A percentile compares a stretch with the other conserved stretches of the same genome.
Evolutionary conservation across 305 asterid species (phyloP).

Genomic region (Coffea humblotiana): DNA sequence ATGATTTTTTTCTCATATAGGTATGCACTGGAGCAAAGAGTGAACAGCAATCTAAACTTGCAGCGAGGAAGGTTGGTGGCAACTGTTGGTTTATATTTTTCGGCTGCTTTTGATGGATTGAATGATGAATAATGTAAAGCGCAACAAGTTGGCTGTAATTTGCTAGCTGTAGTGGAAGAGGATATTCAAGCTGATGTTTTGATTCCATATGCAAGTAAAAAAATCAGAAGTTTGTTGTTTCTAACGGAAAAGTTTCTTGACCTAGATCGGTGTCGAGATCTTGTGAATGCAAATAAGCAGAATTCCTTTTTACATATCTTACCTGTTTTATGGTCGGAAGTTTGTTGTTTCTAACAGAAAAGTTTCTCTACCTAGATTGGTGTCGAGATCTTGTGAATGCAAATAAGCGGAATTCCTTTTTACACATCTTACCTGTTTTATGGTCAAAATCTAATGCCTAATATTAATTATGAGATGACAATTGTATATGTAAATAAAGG

Average conservation of each 20-base stretch:
- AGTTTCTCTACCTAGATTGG: neutral
- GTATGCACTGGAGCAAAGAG: conserved; percentile 47
- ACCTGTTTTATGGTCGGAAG: neutral
- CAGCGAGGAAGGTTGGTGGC: conserved; percentile 40
- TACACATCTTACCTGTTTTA: neutral
- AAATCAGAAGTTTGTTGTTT: neutral
- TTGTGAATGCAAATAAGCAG: neutral
- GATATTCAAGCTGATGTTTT: neutral
- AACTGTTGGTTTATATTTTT: neutral
- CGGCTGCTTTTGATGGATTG: neutral
- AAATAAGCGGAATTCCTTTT: neutral
- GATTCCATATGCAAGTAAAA: neutral
- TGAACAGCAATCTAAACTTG: conserved; percentile 37
- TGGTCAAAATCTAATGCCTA: neutral
- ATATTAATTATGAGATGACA: neutral
- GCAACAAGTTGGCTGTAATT: neutral
- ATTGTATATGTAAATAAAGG: neutral
- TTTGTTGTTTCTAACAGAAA: neutral
- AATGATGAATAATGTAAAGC: neutral
- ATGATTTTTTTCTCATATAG: conserved; percentile 4
- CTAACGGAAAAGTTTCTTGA: neutral
- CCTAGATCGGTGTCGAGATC: neutral
- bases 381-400: neutral
- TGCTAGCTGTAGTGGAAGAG: neutral
- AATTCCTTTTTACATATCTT: neutral